Percentiles rank a stretch among this genome's conserved stretches.
Conservation (phyloP, 805 yeast genomes). For the Saccharomyces eubayanus region DNA sequence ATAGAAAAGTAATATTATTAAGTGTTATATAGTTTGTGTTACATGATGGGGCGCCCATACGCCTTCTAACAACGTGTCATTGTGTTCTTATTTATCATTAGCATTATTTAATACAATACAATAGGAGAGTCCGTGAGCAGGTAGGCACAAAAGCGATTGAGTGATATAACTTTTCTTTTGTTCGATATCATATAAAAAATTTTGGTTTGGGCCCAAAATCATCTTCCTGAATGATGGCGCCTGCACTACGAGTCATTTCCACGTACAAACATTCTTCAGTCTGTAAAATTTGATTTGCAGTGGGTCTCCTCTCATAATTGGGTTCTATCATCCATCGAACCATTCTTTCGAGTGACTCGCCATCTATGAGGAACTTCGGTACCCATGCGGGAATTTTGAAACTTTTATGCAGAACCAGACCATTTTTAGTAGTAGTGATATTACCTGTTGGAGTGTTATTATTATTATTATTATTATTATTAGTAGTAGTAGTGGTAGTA, state of each 20-base stretch:
- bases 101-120: background rate
- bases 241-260: slow-evolving; percentile 74
- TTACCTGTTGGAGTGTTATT: background rate
- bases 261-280: slow-evolving; percentile 69
- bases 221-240: slow-evolving; percentile 92
- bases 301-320: slow-evolving; percentile 70
- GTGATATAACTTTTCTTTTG: background rate
- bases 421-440: background rate
- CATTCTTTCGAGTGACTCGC: slow-evolving; percentile 62
- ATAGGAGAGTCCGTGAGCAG: background rate
- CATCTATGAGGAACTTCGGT: slow-evolving; percentile 72
- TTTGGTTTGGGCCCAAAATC: slow-evolving; percentile 81
- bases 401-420: background rate
- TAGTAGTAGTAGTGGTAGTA: background rate
- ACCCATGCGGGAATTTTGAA: slow-evolving; percentile 69
- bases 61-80: background rate
- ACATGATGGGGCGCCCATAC: background rate
- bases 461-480: background rate
- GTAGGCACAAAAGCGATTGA: background rate
- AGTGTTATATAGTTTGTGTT: background rate
- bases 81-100: background rate
- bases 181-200: slow-evolving; percentile 12
- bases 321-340: slow-evolving; percentile 90
- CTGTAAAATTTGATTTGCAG: slow-evolving; percentile 60
- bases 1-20: background rate